Percentiles rank a stretch among this genome's conserved stretches.
Conservation (phyloP, 306 rosid genomes). For the Hylodesmum podocarpum region DNA sequence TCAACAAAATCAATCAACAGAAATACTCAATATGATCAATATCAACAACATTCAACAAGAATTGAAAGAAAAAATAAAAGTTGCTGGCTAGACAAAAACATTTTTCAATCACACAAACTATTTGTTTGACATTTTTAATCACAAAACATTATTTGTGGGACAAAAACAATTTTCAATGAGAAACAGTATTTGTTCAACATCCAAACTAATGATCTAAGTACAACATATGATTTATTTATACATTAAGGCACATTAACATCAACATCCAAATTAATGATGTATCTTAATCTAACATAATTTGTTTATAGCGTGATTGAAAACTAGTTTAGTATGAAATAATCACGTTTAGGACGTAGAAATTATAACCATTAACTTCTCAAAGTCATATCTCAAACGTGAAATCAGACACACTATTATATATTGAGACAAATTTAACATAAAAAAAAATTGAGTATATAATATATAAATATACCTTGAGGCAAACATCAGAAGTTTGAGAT, state of each 20-base stretch:
- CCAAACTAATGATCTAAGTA: neutral
- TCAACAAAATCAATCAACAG: neutral
- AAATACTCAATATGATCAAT: neutral
- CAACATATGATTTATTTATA: neutral
- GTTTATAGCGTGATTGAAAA: too few relatives aligned
- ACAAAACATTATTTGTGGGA: neutral
- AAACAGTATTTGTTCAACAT: neutral
- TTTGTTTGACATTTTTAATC: neutral
- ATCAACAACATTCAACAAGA: neutral
- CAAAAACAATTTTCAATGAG: too few relatives aligned
- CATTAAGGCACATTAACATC: too few relatives aligned
- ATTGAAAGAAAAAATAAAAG: neutral
- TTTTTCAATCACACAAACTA: neutral
- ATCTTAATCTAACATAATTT: too few relatives aligned
- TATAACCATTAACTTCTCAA: too few relatives aligned
- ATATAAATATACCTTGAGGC: constrained; percentile 52
- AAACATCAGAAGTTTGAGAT: constrained; percentile 39
- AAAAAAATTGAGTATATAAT: too few relatives aligned
- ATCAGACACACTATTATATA: too few relatives aligned
- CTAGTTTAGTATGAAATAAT: too few relatives aligned
- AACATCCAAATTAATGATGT: too few relatives aligned
- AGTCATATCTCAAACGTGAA: too few relatives aligned
- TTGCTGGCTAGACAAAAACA: neutral
- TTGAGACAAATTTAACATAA: too few relatives aligned
- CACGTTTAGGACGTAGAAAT: too few relatives aligned